A percentile compares a stretch with the other conserved stretches of the same genome.
phyloP scores from a whole-genome alignment of 139 green algal species.

The Volvox africanus region DNA sequence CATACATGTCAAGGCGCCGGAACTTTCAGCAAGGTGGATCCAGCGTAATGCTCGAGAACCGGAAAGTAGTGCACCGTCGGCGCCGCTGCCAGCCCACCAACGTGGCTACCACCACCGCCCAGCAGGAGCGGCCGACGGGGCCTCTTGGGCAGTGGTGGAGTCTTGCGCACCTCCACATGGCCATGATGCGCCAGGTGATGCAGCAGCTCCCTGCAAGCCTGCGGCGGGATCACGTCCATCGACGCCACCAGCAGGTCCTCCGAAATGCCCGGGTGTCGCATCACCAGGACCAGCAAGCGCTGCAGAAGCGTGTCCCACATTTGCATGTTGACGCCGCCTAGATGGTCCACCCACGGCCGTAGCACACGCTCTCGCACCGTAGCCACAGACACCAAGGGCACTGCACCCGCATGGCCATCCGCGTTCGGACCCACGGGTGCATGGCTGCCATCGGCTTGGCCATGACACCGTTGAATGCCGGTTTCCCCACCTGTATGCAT shows the following conservation, averaged over 20 bases:
- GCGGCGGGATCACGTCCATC: constrained; percentile 14
- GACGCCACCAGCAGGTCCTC: constrained; percentile 16
- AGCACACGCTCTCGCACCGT: background rate
- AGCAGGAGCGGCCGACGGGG: constrained; percentile 21
- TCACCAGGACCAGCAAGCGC: constrained; percentile 27
- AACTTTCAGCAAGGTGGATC: background rate
- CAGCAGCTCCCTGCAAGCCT: constrained; percentile 16
- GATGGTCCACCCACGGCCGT: constrained; percentile 46
- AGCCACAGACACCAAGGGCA: no score
- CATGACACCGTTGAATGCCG: background rate
- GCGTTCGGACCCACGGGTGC: no score
- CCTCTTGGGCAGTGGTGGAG: background rate
- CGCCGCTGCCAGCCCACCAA: background rate
- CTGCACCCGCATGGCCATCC: no score
- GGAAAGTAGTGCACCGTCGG: constrained; percentile 26
- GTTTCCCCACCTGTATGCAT: background rate
- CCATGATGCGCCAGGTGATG: background rate
- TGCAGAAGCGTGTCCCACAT: constrained; percentile 25
- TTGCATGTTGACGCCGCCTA: background rate
- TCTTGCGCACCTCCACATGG: background rate
- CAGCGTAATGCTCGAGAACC: background rate
- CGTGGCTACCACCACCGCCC: background rate
- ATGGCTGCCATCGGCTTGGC: no score
- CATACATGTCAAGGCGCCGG: background rate
- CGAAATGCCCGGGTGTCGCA: constrained; percentile 24